Conservation (phyloP, 169 alveolate species). For the Cryptosporidium sp. region DNA sequence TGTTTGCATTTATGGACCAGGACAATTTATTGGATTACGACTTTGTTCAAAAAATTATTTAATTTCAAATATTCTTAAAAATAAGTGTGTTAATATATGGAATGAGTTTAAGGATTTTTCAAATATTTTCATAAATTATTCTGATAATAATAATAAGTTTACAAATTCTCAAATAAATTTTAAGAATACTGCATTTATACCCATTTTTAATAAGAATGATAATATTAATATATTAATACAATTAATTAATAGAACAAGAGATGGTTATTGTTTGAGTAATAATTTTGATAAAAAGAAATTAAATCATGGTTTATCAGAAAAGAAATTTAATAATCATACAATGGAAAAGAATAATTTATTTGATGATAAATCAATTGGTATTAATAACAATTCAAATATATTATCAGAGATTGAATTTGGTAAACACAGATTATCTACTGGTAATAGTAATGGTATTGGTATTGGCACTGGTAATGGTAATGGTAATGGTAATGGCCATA, state of each 20-base stretch:
- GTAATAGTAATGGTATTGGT: no score
- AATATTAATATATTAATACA: conserved; percentile 47
- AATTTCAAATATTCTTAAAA: neutral
- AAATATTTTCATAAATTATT: neutral
- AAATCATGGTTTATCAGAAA: no score
- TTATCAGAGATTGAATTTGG: neutral
- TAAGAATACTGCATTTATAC: conserved; percentile 36
- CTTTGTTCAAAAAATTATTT: neutral
- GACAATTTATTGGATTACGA: conserved; percentile 31
- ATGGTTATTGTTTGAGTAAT: neutral
- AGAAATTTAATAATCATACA: no score
- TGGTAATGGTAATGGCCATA: no score
- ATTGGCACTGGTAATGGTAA: neutral
- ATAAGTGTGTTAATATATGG: neutral
- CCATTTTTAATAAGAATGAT: conserved; percentile 37
- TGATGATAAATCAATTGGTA: neutral
- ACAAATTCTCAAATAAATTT: neutral
- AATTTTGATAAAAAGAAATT: neutral
- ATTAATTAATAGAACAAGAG: conserved; percentile 18
- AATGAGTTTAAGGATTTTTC: conserved; percentile 14
- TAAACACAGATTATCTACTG: no score
- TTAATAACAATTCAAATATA: neutral
- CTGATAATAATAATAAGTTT: neutral
- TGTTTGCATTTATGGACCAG: conserved; percentile 62
- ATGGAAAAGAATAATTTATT: neutral